Evolutionary conservation across 495 filamentous ascomycete species (phyloP).

Genomic region (Aspergillus kassunensis): DNA sequence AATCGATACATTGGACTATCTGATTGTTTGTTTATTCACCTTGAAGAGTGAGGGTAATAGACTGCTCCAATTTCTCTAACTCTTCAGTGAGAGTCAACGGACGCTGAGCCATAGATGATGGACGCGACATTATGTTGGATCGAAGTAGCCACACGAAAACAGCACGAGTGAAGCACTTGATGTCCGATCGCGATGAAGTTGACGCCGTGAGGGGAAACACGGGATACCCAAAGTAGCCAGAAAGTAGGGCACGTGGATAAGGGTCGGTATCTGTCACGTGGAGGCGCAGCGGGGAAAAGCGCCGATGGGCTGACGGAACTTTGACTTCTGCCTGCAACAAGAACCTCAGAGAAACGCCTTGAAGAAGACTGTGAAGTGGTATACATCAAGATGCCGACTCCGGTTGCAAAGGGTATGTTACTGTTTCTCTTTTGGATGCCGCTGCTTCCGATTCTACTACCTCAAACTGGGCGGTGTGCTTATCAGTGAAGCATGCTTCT

Average conservation of each 20-base stretch:
- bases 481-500: too few relatives aligned
- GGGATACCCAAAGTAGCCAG: conserved; percentile 27
- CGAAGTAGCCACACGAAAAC: background rate
- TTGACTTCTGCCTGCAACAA: conserved; percentile 10
- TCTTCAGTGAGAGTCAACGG: conserved; percentile 86
- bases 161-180: too few relatives aligned
- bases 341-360: background rate
- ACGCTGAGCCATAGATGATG: conserved; percentile 51
- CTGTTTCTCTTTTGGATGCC: background rate
- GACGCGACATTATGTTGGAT: conserved; percentile 44
- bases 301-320: conserved; percentile 10
- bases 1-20: background rate
- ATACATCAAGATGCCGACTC: conserved; percentile 43
- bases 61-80: conserved; percentile 93
- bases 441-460: background rate
- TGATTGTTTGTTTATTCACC: conserved; percentile 44
- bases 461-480: conserved; percentile 29
- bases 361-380: background rate
- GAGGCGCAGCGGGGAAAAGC: conserved; percentile 8
- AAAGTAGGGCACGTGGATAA: conserved; percentile 37
- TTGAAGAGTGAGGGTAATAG: conserved; percentile 93
- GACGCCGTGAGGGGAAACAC: conserved; percentile 23
- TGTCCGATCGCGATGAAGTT: too few relatives aligned
- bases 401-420: conserved; percentile 50
- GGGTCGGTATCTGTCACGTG: conserved; percentile 34